phyloP scores from a whole-genome alignment of 2,329 filamentous ascomycete species.

The Cryphonectria naterciae region DNA sequence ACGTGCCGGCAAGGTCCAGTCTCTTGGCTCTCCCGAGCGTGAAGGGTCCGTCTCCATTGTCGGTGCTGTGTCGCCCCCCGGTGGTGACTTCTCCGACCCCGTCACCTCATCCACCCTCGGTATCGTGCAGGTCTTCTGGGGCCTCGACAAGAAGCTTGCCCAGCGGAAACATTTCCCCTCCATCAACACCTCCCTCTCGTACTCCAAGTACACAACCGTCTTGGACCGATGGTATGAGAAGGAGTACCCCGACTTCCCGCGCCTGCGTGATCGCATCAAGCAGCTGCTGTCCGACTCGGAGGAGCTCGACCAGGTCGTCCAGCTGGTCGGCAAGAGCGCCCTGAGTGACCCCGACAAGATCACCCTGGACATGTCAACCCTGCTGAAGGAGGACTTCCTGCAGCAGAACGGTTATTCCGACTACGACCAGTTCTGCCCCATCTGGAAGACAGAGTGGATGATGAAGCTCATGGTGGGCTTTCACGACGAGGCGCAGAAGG shows the following conservation, averaged over 20 bases:
- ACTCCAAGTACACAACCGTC: slow-evolving; percentile 91
- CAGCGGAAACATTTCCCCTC: slow-evolving; percentile 99
- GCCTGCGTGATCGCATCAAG: slow-evolving; percentile 89
- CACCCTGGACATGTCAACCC: slow-evolving; percentile 84
- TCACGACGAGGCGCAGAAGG: slow-evolving; percentile 97
- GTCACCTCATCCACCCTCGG: slow-evolving; percentile 91
- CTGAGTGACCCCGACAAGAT: slow-evolving; percentile 98
- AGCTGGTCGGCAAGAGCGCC: slow-evolving; percentile 96
- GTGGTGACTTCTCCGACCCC: slow-evolving; percentile 98
- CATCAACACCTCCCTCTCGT: slow-evolving; percentile 92
- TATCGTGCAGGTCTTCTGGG: slow-evolving; percentile 99
- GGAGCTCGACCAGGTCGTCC: slow-evolving; percentile 97
- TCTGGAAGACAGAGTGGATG: slow-evolving; percentile 99
- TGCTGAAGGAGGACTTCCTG: slow-evolving; percentile 98
- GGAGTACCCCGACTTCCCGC: slow-evolving; percentile 91
- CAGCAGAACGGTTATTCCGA: slow-evolving; percentile 99
- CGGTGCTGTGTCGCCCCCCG: slow-evolving; percentile 93
- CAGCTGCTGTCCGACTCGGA: slow-evolving; percentile 93
- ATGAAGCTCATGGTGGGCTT: slow-evolving; percentile 99
- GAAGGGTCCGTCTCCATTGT: slow-evolving; percentile 96
- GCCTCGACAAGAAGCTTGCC: slow-evolving; percentile 98
- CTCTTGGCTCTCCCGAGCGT: slow-evolving; percentile 86
- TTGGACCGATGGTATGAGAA: slow-evolving; percentile 95
- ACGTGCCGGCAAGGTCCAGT: slow-evolving; percentile 84
- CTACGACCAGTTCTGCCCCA: slow-evolving; percentile 98